Base-by-base conservation (phyloP, 2,329 filamentous ascomycete genomes). In the Hymenotorrendiella dingleyae region DNA sequence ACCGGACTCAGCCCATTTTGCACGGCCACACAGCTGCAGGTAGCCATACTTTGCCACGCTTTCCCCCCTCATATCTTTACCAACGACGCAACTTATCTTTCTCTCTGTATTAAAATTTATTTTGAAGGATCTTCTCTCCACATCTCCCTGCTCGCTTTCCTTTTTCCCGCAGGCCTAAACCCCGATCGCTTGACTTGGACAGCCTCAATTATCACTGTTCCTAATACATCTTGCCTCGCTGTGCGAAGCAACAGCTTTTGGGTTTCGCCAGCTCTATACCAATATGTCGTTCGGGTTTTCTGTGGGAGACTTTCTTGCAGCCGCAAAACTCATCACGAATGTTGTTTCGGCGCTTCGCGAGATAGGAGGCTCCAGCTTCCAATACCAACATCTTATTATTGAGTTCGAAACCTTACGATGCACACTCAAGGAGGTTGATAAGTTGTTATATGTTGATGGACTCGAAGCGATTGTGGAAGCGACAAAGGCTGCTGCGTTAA, bases 221-320 rank as follows among this genome's bases (percentile, higher is more conserved):
- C 28, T 30, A 10, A 30, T 30, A 30, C 17, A 14, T 30, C 11
- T 30, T 30, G 2, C 17, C 17, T 30, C n/a, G 3, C 11, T n/a
- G n/a, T n/a, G n/a, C n/a, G n/a, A n/a, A n/a, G n/a, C n/a, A n/a
- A n/a, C n/a, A n/a, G n/a, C n/a, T n/a, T n/a, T n/a, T n/a, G n/a
- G n/a, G n/a, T n/a, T 30, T 16, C 6, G 3, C 17, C 6, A 30
- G 28, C 17, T n/a, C 6, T 30, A 14, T 9, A 14, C n/a, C 9
- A 30, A 16, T 24, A 61, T 60, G 59, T 63, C 59, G 28, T 62
- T 64, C 34, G 58, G 58, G 11, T 59, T 59, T 36, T 43, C 58
- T n/a, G 45, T 57, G 11, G 58, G 55, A 7, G 60, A 62, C 28
- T 57, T 60, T 29, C 24, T 60, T 19, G 44, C 54, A 24, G 50